These are phyloP conservation scores for Rhodosorus marinus DNA, from an alignment of 23 red algal species.

Conservation along the genomic window DNA sequence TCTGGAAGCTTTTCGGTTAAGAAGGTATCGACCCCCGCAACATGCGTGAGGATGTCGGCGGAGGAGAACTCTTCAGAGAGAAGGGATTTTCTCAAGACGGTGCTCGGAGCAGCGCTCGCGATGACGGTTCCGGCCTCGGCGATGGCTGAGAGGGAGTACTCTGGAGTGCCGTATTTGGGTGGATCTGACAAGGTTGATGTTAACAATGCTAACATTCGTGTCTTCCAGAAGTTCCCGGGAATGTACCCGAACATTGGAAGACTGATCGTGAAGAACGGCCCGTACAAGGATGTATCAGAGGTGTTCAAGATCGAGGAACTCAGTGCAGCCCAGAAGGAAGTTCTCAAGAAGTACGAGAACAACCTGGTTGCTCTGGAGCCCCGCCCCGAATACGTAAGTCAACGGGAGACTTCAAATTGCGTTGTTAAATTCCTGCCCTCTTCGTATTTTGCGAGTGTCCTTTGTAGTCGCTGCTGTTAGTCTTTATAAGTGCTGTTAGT, in stretches of 20 bases:
- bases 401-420: background rate
- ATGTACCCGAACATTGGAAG: constrained; percentile 76
- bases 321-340: constrained; percentile 36
- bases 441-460: background rate
- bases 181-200: constrained; percentile 81
- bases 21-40: too few relatives aligned
- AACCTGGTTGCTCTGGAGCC: constrained; percentile 59
- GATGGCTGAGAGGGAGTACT: constrained; percentile 71
- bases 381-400: constrained; percentile 54
- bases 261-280: constrained; percentile 70
- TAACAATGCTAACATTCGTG: constrained; percentile 97
- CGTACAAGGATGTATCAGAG: constrained; percentile 68
- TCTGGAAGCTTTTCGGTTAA: too few relatives aligned
- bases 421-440: background rate
- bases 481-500: background rate
- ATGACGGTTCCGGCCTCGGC: constrained; percentile 7
- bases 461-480: background rate
- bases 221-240: constrained; percentile 61
- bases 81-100: constrained; percentile 2
- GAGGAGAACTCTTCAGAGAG: too few relatives aligned
- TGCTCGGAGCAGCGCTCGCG: constrained; percentile 17
- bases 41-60: too few relatives aligned
- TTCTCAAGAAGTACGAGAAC: constrained; percentile 78
- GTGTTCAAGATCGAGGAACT: constrained; percentile 51
- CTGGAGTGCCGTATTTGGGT: constrained; percentile 58